Base-by-base conservation (phyloP, 2,329 filamentous ascomycete genomes). In the Nemania serpens region DNA sequence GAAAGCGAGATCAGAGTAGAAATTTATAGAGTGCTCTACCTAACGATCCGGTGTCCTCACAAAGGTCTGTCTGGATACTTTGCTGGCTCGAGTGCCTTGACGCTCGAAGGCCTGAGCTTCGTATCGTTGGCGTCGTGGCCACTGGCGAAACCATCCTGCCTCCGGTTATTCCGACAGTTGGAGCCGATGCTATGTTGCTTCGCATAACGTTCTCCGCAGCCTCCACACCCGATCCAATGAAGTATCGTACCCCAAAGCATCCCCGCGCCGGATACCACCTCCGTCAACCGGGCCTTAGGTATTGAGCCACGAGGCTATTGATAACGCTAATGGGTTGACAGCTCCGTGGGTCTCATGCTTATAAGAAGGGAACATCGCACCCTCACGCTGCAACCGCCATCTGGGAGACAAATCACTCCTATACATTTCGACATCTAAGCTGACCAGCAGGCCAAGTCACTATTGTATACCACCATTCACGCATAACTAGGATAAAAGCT, bases 181-280 rank as follows among this genome's bases (percentile, higher is more conserved):
- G 48, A 51, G n/a, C 25, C 25, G 25, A 29, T 29, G 25, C 25
- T 29, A n/a, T 52, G 42, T 51, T 54, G 52, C 55, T 52, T 62
- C 59, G 61, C 52, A 45, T 55, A 50, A 45, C 60, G 15, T 52
- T 66, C 64, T 63, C 69, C 69, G 66, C 70, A 65, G 63, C 53
- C 55, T 63, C 64, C 59, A 42, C n/a, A 17, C 46, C 15, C 15
- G 17, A 58, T 58, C 63, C 65, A 66, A 67, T 67, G 36, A 66
- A 49, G 22, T 12, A 10, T 15, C 15, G 11, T 54, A 55, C 61
- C 53, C 57, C 42, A 53, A 55, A 22, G 29, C 3, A 47, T 54
- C 58, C 61, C 61, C 61, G 58, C 61, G 58, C 58, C 50, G 49
- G 53, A 52, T 46, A 22, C 43, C 25, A 49, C 43, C 42, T 47